phyloP scores from a whole-genome alignment of 75 land plant species.

The Isoetes taiwanensis region DNA sequence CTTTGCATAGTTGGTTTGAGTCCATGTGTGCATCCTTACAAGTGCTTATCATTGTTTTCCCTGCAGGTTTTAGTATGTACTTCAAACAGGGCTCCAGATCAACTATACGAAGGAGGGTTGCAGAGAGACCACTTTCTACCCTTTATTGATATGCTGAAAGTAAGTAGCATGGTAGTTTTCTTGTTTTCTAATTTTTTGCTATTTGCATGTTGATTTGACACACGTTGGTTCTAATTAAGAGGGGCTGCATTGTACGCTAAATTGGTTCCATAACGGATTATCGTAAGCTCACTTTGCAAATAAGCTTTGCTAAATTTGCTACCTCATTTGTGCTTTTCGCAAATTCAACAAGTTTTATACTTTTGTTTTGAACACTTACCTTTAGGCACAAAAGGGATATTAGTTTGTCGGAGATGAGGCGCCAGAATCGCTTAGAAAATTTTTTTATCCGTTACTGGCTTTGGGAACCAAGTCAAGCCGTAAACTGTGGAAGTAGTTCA shows the following conservation, averaged over 20 bases:
- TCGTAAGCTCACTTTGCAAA: slow-evolving; percentile 66
- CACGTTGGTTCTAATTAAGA: slow-evolving; percentile 22
- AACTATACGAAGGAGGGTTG: slow-evolving; percentile 85
- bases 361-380: too few species aligned
- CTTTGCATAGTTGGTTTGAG: background rate
- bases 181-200: background rate
- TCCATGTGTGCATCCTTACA: background rate
- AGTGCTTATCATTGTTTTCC: background rate
- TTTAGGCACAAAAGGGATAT: slow-evolving; percentile 67
- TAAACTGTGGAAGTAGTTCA: slow-evolving; percentile 73
- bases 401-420: slow-evolving; percentile 50
- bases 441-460: slow-evolving; percentile 42
- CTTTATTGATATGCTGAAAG: slow-evolving; percentile 81
- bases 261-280: slow-evolving; percentile 80
- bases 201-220: background rate
- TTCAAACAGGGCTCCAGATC: slow-evolving; percentile 89
- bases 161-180: slow-evolving; percentile 8
- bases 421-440: slow-evolving; percentile 40
- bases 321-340: background rate
- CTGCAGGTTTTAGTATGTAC: slow-evolving; percentile 76
- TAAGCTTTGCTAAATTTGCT: too few species aligned
- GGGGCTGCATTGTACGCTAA: slow-evolving; percentile 68
- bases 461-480: slow-evolving; percentile 29
- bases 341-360: too few species aligned
- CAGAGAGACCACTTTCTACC: slow-evolving; percentile 89